Evolutionary conservation across 345 rosid genomes (phyloP).

Genomic region (Bruguiera parviflora): DNA sequence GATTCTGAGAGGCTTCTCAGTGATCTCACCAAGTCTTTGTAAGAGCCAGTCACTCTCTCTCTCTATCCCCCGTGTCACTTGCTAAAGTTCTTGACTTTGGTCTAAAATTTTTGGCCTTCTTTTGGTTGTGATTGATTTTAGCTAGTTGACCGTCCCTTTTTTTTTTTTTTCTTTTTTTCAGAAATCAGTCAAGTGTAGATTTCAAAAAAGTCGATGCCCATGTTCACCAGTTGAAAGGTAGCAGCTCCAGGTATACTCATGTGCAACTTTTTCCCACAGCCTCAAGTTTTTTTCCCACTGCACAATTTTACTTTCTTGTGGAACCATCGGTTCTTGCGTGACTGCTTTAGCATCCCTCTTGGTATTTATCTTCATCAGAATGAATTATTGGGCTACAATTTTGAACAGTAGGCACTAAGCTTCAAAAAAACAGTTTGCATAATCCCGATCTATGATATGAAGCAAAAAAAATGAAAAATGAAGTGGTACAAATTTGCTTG

Average conservation of each 20-base stretch:
- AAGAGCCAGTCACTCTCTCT: constrained; percentile 20
- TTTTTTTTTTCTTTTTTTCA: constrained; percentile 14
- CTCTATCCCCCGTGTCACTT: background rate
- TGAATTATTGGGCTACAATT: too few relatives aligned
- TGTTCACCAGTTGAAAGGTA: constrained; percentile 97
- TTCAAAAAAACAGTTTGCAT: too few relatives aligned
- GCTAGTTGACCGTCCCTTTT: background rate
- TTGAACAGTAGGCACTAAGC: too few relatives aligned
- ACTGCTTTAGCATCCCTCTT: too few relatives aligned
- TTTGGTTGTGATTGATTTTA: background rate
- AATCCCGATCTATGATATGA: background rate
- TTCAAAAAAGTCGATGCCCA: constrained; percentile 79
- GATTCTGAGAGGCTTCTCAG: constrained; percentile 84
- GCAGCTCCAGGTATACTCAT: constrained; percentile 79
- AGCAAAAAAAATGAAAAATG: background rate
- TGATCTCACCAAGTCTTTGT: constrained; percentile 78
- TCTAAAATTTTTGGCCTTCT: background rate
- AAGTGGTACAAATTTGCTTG: background rate
- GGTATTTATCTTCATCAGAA: too few relatives aligned
- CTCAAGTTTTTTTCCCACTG: background rate
- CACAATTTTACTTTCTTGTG: background rate
- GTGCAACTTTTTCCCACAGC: background rate
- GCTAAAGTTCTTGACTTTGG: background rate
- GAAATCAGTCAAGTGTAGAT: constrained; percentile 72
- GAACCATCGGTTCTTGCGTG: background rate